Percentiles rank a stretch among this genome's conserved stretches.
phyloP scores from a whole-genome alignment of 2,329 filamentous ascomycete species.

The Teratosphaeria zuluensis region DNA sequence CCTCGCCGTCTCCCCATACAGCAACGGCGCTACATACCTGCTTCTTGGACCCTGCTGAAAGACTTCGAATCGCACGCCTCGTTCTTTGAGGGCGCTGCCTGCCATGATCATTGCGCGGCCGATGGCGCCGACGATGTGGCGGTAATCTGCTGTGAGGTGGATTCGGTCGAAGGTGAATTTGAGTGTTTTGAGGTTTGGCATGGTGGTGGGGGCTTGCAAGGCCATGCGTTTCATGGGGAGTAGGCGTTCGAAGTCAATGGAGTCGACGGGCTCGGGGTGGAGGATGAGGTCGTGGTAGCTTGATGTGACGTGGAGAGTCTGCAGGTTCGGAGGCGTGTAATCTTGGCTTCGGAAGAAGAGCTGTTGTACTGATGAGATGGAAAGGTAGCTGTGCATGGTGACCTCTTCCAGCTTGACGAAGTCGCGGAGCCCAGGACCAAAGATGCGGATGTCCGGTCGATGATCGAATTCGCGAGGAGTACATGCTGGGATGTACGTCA shows the following conservation, averaged over 20 bases:
- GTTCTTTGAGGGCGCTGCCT: not conserved
- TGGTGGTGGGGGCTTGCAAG: not conserved
- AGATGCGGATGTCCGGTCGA: not conserved
- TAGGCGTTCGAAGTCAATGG: not conserved
- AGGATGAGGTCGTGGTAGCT: not conserved
- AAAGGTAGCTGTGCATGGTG: not conserved
- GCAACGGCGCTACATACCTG: not conserved
- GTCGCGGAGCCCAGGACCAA: not conserved
- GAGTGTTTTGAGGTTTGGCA: not conserved
- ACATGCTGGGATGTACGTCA: not conserved
- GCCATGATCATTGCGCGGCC: not conserved
- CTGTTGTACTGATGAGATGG: not conserved
- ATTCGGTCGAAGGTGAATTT: not conserved
- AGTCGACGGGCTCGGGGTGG: not conserved
- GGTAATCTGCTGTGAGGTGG: not conserved
- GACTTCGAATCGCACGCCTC: not conserved
- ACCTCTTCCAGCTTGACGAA: not conserved
- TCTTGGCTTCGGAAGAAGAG: not conserved
- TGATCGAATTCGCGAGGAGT: not conserved
- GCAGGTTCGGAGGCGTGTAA: not conserved
- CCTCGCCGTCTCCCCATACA: slow-evolving; percentile 1
- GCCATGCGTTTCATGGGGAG: not conserved
- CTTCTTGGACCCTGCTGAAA: not conserved
- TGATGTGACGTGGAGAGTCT: not conserved
- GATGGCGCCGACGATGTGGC: not conserved